A percentile compares a stretch with the other conserved stretches of the same genome.
Evolutionary conservation across 805 yeast species (phyloP).

Genomic region (Candida yuanshanica): DNA sequence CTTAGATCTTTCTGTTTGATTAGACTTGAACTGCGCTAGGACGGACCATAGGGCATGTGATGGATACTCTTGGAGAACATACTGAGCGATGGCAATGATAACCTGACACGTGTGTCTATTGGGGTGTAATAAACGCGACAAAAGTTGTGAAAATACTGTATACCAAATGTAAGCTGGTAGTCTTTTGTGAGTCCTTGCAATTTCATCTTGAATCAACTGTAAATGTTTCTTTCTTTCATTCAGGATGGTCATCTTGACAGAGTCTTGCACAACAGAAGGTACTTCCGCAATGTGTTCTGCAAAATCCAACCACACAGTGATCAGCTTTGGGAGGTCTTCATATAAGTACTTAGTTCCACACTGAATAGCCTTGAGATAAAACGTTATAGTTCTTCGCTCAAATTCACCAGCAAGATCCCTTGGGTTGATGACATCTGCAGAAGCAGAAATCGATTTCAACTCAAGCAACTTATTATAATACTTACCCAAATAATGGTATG

Average conservation of each 20-base stretch:
- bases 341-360: conserved; percentile 61
- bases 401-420: conserved; percentile 40
- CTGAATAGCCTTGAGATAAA: conserved; percentile 54
- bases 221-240: conserved; percentile 32
- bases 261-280: conserved; percentile 14
- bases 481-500: conserved; percentile 73
- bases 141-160: conserved; percentile 76
- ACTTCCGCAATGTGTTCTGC: conserved; percentile 28
- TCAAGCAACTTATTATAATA: conserved; percentile 76
- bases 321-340: conserved; percentile 85
- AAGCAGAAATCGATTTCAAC: conserved; percentile 38
- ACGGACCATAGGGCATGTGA: conserved; percentile 83
- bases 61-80: conserved; percentile 63
- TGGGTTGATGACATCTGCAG: conserved; percentile 12
- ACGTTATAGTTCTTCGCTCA: conserved; percentile 49
- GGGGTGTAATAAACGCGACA: conserved; percentile 70
- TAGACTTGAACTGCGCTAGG: conserved; percentile 62
- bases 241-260: conserved; percentile 6
- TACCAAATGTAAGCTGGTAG: conserved; percentile 66
- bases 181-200: conserved; percentile 36
- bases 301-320: conserved; percentile 88
- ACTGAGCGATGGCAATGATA: conserved; percentile 51
- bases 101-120: conserved; percentile 50
- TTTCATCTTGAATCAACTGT: conserved; percentile 41
- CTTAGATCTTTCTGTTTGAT: conserved; percentile 36